Evolutionary conservation across 129 eudicot genomes (phyloP).

Genomic region (Chrysanthemum seticuspe): DNA sequence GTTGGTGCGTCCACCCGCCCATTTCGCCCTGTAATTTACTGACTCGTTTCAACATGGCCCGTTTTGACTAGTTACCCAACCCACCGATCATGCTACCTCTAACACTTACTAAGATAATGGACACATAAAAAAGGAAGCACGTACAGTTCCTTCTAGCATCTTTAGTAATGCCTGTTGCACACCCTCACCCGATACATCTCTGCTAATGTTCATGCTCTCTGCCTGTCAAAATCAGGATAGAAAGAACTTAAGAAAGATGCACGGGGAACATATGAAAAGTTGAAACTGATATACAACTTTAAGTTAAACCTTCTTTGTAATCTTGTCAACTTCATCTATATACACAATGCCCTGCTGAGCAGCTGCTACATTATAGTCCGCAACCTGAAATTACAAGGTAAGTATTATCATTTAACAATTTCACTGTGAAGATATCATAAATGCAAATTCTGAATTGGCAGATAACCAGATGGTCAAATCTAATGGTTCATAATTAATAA

Average conservation of each 20-base stretch:
- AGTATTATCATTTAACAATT: too few species aligned
- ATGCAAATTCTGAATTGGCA: too few species aligned
- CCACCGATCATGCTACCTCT: too few species aligned
- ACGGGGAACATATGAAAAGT: not conserved
- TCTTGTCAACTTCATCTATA: slow-evolving; percentile 98
- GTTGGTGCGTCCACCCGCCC: too few species aligned
- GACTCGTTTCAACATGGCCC: too few species aligned
- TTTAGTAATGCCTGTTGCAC: slow-evolving; percentile 96
- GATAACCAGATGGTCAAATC: too few species aligned
- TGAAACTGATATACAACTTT: not conserved
- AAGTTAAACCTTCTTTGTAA: slow-evolving; percentile 77
- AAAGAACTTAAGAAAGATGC: not conserved
- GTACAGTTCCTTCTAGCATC: slow-evolving; percentile 98
- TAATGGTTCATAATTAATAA: not conserved
- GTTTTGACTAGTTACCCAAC: too few species aligned
- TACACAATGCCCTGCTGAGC: slow-evolving; percentile 99
- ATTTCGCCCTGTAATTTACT: too few species aligned
- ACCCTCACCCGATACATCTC: slow-evolving; percentile 99
- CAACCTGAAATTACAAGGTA: slow-evolving; percentile 49
- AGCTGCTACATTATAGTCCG: slow-evolving; percentile 94
- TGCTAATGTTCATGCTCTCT: slow-evolving; percentile 91
- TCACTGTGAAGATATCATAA: too few species aligned
- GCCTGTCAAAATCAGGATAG: slow-evolving; percentile 45
- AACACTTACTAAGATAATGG: not conserved
- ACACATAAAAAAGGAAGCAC: slow-evolving; percentile 32